Evolutionary conservation across 2,329 filamentous ascomycete species (phyloP).

Genomic region (Moelleriella libera): DNA sequence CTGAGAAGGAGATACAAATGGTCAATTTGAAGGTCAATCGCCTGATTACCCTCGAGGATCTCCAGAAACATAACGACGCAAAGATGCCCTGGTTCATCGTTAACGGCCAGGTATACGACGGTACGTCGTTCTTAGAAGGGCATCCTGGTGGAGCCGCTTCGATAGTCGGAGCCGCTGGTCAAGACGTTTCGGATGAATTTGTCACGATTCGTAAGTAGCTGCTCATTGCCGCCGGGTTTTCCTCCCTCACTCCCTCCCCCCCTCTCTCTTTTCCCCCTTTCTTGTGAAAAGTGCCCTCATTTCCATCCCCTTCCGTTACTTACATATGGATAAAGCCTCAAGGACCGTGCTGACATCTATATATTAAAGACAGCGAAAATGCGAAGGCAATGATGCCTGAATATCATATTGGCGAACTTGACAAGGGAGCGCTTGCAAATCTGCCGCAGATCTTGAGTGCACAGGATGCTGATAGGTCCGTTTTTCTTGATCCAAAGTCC

Average conservation of each 20-base stretch:
- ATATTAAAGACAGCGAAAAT: constrained; percentile 65
- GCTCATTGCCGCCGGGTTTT: too few species aligned
- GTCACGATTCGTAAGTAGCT: constrained; percentile 67
- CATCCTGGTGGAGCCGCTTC: constrained; percentile 81
- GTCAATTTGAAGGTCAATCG: constrained; percentile 51
- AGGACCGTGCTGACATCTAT: constrained; percentile 9
- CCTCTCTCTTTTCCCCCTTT: too few species aligned
- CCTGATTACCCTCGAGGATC: constrained; percentile 54
- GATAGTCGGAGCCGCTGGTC: constrained; percentile 68
- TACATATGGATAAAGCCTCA: neutral
- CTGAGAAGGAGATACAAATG: constrained; percentile 59
- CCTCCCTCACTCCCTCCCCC: too few species aligned
- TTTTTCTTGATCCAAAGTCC: constrained; percentile 56
- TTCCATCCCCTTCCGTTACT: too few species aligned
- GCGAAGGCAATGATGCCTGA: constrained; percentile 79
- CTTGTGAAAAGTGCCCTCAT: too few species aligned
- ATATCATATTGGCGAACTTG: constrained; percentile 73
- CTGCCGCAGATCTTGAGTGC: constrained; percentile 29
- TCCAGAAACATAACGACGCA: constrained; percentile 52
- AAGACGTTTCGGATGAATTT: constrained; percentile 79
- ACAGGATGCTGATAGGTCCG: constrained; percentile 28
- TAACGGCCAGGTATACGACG: constrained; percentile 79
- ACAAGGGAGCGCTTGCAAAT: constrained; percentile 37
- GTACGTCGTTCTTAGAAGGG: constrained; percentile 62
- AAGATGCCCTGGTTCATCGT: constrained; percentile 75